These are phyloP conservation scores for Eimeria nieschulzi DNA, from an alignment of 169 alveolate genomes.

Conservation along the genomic window DNA sequence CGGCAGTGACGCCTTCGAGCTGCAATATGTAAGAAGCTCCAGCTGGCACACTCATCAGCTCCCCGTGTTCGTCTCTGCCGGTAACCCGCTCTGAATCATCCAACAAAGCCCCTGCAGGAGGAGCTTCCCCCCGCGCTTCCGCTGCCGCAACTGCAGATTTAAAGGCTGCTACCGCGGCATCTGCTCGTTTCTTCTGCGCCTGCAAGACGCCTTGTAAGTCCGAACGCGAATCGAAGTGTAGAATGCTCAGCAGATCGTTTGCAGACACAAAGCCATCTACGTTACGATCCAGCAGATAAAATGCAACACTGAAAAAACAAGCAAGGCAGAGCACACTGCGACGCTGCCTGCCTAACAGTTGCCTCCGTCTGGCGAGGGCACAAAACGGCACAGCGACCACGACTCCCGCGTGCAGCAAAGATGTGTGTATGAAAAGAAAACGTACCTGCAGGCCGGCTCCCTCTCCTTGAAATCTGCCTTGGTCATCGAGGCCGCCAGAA, in stretches of 20 bases:
- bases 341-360: no score
- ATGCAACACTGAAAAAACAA: conserved; percentile 56
- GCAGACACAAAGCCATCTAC: conserved; percentile 66
- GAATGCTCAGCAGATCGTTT: conserved; percentile 57
- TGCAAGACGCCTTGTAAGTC: conserved; percentile 32
- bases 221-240: conserved; percentile 51
- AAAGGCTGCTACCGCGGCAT: conserved; percentile 39
- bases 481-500: conserved; percentile 71
- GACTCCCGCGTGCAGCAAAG: background rate
- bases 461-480: conserved; percentile 23
- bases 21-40: conserved; percentile 40
- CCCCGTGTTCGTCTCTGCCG: conserved; percentile 41
- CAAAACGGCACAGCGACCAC: no score
- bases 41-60: conserved; percentile 23
- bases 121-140: conserved; percentile 3
- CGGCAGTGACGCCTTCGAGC: conserved; percentile 65
- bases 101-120: conserved; percentile 39
- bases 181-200: conserved; percentile 50
- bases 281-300: conserved; percentile 64
- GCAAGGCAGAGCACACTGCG: background rate
- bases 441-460: conserved; percentile 58
- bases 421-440: background rate
- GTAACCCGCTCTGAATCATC: conserved; percentile 50
- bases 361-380: no score
- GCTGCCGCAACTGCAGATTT: conserved; percentile 28